Conservation (phyloP, 1,284 basidiomycete genomes). For the Coniferiporia sulphurascens region DNA sequence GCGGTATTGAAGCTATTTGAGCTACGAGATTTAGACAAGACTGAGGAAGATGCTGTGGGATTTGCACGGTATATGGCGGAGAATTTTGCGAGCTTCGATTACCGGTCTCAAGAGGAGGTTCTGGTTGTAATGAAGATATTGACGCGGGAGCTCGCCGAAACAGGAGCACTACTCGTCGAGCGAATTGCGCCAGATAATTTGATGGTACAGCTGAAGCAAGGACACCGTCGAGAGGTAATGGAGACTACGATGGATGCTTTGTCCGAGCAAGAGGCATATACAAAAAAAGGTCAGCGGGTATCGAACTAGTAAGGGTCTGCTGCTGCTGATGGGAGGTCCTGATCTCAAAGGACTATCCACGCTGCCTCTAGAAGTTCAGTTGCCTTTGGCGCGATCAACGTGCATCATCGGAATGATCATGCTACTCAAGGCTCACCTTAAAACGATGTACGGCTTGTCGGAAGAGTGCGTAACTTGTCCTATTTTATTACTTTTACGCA, state of each 20-base stretch:
- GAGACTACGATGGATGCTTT: background rate
- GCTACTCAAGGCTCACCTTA: slow-evolving; percentile 80
- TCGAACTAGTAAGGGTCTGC: background rate
- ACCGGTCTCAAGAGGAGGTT: slow-evolving; percentile 92
- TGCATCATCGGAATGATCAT: slow-evolving; percentile 78
- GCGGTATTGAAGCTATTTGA: slow-evolving; percentile 80
- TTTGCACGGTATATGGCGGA: slow-evolving; percentile 92
- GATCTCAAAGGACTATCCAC: slow-evolving; percentile 9
- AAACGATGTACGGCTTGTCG: slow-evolving; percentile 74
- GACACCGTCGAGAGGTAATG: slow-evolving; percentile 12
- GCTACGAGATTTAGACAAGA: slow-evolving; percentile 43
- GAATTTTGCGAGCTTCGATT: slow-evolving; percentile 88
- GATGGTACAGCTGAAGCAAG: slow-evolving; percentile 44
- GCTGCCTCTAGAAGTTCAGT: slow-evolving; percentile 29
- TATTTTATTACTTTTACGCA: background rate
- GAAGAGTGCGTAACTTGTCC: slow-evolving; percentile 64
- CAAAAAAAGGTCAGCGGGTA: slow-evolving; percentile 4
- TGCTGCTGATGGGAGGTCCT: no score
- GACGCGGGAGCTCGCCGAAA: slow-evolving; percentile 77
- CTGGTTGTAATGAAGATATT: slow-evolving; percentile 80
- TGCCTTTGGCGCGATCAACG: slow-evolving; percentile 55
- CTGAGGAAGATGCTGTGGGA: slow-evolving; percentile 63
- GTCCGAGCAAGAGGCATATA: background rate
- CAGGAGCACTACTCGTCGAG: slow-evolving; percentile 77
- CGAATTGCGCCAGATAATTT: slow-evolving; percentile 63